Evolutionary conservation across 805 yeast genomes (phyloP).

Genomic region (Myxozyma melibiosi): DNA sequence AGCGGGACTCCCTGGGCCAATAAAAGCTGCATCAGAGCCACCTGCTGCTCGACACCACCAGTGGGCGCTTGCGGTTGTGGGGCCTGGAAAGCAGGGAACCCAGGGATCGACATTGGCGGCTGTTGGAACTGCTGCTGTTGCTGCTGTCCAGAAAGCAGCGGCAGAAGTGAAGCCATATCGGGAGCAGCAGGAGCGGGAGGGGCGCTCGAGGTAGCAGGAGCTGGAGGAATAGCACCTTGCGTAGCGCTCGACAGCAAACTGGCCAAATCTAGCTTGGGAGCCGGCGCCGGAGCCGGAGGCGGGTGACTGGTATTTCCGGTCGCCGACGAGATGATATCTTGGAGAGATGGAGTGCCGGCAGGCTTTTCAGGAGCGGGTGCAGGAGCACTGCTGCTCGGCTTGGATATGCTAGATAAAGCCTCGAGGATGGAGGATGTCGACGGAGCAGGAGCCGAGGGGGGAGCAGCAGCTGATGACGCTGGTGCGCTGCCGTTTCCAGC

Average conservation of each 20-base stretch:
- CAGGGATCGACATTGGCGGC: conserved; percentile 15
- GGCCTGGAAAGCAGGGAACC: conserved; percentile 11
- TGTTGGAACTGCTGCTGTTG: conserved; percentile 5
- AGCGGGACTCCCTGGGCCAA: conserved; percentile 41
- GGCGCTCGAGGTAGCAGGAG: conserved; percentile 1
- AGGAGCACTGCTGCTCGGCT: conserved; percentile 44
- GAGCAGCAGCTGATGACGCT: conserved; percentile 23
- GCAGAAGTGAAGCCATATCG: conserved; percentile 6
- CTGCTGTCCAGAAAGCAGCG: conserved; percentile 4
- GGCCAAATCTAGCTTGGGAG: conserved; percentile 11
- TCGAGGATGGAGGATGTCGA: conserved; percentile 68
- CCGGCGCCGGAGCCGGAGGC: neutral
- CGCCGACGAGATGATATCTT: conserved; percentile 4
- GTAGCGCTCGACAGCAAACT: conserved; percentile 5
- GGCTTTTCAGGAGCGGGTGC: conserved; percentile 33
- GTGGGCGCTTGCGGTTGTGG: conserved; percentile 12
- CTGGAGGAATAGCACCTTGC: conserved; percentile 13
- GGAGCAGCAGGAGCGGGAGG: conserved; percentile 2
- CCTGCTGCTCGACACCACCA: conserved; percentile 42
- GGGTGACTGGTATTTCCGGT: neutral
- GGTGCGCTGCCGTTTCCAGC: conserved; percentile 16
- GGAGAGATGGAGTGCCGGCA: neutral
- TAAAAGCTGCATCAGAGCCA: conserved; percentile 48
- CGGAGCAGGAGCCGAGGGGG: conserved; percentile 39
- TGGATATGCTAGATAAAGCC: conserved; percentile 67